Conservation (phyloP, 2,329 filamentous ascomycete genomes). For the Pezicula rhizophila region DNA sequence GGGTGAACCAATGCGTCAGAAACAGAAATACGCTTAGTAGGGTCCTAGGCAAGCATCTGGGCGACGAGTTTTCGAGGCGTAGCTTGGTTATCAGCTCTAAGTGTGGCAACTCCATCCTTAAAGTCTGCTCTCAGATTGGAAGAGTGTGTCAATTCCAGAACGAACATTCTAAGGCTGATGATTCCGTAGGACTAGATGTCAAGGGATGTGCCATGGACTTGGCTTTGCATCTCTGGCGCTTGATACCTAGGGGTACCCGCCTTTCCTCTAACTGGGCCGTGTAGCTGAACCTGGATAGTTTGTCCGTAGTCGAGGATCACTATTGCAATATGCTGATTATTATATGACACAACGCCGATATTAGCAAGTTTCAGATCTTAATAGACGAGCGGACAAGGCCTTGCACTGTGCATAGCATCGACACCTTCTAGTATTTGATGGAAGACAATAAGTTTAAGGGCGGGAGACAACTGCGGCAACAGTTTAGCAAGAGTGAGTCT, state of each 20-base stretch:
- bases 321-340: neutral
- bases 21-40: too few relatives aligned
- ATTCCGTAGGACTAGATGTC: slow-evolving; percentile 4
- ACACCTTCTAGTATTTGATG: slow-evolving; percentile 4
- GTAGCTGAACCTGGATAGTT: neutral
- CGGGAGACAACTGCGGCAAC: neutral
- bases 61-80: too few relatives aligned
- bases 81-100: too few relatives aligned
- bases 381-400: neutral
- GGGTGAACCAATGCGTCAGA: too few relatives aligned
- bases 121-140: too few relatives aligned
- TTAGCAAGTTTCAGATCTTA: slow-evolving; percentile 5
- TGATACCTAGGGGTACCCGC: neutral
- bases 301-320: neutral
- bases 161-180: neutral
- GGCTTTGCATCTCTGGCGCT: slow-evolving; percentile 2
- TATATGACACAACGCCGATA: neutral
- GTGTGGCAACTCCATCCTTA: too few relatives aligned
- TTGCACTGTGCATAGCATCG: neutral
- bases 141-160: neutral
- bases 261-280: neutral
- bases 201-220: neutral
- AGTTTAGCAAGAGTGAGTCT: neutral
- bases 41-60: too few relatives aligned
- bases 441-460: neutral